Evolutionary conservation across 805 yeast genomes (phyloP), one percentile per base, ranked within the genome.

Genomic region (Komagataella mondaviorum): DNA sequence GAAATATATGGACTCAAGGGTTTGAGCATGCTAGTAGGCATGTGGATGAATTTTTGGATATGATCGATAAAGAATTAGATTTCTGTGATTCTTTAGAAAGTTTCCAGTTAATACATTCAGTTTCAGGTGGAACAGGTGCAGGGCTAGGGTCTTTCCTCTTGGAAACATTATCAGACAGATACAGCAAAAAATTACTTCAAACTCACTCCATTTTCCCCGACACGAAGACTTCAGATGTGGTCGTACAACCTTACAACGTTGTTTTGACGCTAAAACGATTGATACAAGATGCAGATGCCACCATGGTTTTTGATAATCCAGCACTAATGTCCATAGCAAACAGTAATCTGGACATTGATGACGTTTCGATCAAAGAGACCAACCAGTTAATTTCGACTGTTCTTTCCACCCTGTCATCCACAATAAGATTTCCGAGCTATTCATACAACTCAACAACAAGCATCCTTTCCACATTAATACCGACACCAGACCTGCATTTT

Each of bases 101-200:
- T 4, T 93, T 93, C 64, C 96, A 89, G 70, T 68, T 93, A 56
- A 65, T 90, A 50, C 99, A 93, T 66, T 85, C 96, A 3, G 95
- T 93, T 4, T 98, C 97, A 0, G 99, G 99, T 44, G 99, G 99
- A 45, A 93, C 99, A 0, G 99, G 99, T 0, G 86, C 96, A 0
- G 99, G 99, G 3, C 78, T 89, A 44, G 99, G 99, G 0, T 86
- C 96, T 0, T 77, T 77, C 52, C 58, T 93, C 47, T 66, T 93
- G 44, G 97, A 93, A 63, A 71, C 80, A 14, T 65, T 95, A 52
- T 78, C 80, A 52, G 99, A 93, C 63, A 70, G 88, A 51, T 91
- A 81, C 63, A 80, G 85, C 50, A 90, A 90, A 64, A 91, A 89
- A 60, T 67, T 93, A 49, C 71, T 87, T 6, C 86, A 86, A 53